Base-by-base conservation (phyloP, 371 early-diverging fungal genomes). In the Mucor saturninus region DNA sequence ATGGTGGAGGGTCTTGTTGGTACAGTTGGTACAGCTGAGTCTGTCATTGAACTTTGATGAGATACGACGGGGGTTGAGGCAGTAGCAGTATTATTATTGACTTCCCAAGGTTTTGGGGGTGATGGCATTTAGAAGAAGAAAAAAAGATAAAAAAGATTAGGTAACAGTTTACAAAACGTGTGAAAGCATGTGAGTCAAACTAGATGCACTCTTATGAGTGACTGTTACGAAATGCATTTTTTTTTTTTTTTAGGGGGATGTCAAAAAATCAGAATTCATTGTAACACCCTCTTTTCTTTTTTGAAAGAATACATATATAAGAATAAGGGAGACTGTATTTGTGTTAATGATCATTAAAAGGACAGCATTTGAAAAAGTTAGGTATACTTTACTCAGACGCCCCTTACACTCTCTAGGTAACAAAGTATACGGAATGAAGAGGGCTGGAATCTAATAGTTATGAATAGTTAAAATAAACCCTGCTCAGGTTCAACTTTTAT, bases 91-190 rank as follows among this genome's bases (percentile, higher is more conserved):
- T 59, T 68, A 53, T 69, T 75, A 56, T 76, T 85, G 56, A 80
- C 73, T 75, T 97, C 97, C 97, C 97, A 97, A 42, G 97, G 97
- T 68, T 97, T 97, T 67, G 95, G 93, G 54, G 97, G 97, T 43
- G 94, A 93, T 11, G 91, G 85, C 93, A 94, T 95, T 62, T 54
- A 39, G 29, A 28, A 38, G 28, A 51, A 43, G 39, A 48, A 35
- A 56, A 61, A 38, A 46, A 57, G 43, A 56, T 11, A 65, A 32
- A 30, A 43, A 60, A 65, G 40, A 11, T 6, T 21, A 26, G 7
- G 21, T 46, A 15, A 42, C 9, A 10, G n/a, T n/a, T 43, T 43
- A 43, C 14, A 43, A n/a, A 35, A 35, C 42, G 14, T 13, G n/a
- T 42, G 42, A 42, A n/a, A 42, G 42, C 49, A 38, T 54, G 62